Evolutionary conservation across 257 asterid genomes (phyloP), one percentile per base, ranked within the genome.

Genomic region (Nicotiana knightiana): DNA sequence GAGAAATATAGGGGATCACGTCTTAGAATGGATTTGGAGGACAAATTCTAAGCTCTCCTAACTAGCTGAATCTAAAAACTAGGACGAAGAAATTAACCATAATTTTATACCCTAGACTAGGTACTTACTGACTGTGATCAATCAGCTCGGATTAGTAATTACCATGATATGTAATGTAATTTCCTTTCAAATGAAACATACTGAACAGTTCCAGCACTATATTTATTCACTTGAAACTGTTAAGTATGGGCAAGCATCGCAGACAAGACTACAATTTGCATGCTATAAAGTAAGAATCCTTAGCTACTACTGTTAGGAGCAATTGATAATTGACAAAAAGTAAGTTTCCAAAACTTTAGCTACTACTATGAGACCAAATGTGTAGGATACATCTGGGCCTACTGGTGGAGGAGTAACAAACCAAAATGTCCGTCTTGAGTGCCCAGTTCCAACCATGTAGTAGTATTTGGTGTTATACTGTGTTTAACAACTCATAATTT

Each of bases 331-430:
- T 64, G 4, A 63, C 68, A 63, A 21, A 21, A 21, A 21, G 24
- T 21, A 21, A 21, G 24, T 21, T 21, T 21, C 24, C 24, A 21
- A 21, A 62, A 65, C 24, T 21, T 21, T 21, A 21, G 24, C 24
- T 21, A 21, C 24, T 21, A 21, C 98, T 77, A 93, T 91, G 13
- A 95, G 91, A 77, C 98, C 98, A 83, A 95, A 95, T 21, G 96
- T 92, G 51, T 92, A 93, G 0, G 97, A 96, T 35, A 86, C 94
- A 86, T 95, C 96, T 9, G 95, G 97, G 30, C 97, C 97, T 71
- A 87, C 88, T 86, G 75, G 79, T 6, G 96, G 97, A 17, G 97
- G 98, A 11, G 98, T 93, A 4, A 82, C 84, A 83, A 95, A 95
- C 96, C 95, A 92, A 84, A 95, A 95, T 0, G 86, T 92, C 63